Percentiles rank a stretch among this genome's conserved stretches.
phyloP scores from a whole-genome alignment of 805 yeast species.

The Candida railenensis region DNA sequence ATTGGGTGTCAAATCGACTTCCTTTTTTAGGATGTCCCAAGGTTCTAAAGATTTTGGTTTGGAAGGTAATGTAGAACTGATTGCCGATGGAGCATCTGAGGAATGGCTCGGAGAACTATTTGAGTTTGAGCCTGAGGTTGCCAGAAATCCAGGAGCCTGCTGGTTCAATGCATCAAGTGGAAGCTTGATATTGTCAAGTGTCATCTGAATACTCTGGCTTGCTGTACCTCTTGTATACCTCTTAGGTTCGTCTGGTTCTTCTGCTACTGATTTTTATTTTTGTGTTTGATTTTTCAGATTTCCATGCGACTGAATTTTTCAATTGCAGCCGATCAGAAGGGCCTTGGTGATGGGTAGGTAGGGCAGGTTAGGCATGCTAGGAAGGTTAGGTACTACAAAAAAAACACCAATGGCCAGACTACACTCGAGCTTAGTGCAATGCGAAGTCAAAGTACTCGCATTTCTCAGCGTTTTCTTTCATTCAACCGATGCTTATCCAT shows the following conservation, averaged over 20 bases:
- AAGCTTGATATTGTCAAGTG: not conserved
- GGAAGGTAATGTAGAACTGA: not conserved
- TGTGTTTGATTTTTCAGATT: not conserved
- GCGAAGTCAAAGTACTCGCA: too few species aligned
- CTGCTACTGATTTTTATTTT: not conserved
- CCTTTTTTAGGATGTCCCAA: conserved; percentile 4
- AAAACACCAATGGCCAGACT: too few species aligned
- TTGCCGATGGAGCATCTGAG: not conserved
- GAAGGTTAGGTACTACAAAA: too few species aligned
- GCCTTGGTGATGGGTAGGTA: too few species aligned
- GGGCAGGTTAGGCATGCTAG: too few species aligned
- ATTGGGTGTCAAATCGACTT: conserved; percentile 18
- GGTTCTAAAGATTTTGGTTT: conserved; percentile 4
- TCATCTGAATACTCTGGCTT: not conserved
- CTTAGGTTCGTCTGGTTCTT: not conserved
- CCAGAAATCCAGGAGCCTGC: not conserved
- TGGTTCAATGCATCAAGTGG: not conserved
- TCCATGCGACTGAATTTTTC: not conserved
- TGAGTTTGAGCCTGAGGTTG: not conserved
- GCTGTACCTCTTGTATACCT: not conserved
- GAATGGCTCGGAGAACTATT: not conserved
- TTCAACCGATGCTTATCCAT: too few species aligned
- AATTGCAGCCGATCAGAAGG: not conserved
- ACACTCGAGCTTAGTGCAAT: too few species aligned
- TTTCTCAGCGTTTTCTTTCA: too few species aligned